Percentiles rank a stretch among this genome's conserved stretches.
Evolutionary conservation across 768 basidiomycete species (phyloP).

Genomic region (Strobilomyces echinocephalus): DNA sequence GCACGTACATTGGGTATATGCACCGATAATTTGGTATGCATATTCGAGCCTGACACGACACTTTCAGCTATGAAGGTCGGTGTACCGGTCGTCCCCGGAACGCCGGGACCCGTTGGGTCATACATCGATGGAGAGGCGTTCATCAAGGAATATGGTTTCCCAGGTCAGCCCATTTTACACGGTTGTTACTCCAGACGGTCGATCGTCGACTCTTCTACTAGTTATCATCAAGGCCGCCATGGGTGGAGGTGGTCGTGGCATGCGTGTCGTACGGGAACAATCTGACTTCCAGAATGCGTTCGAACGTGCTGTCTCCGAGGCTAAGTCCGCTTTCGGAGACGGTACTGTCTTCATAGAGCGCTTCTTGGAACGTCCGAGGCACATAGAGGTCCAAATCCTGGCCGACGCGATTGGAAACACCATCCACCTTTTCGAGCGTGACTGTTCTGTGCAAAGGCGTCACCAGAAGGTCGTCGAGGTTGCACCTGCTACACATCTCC

Average conservation of each 20-base stretch:
- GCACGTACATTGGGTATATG: slow-evolving; percentile 76
- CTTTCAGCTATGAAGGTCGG: slow-evolving; percentile 75
- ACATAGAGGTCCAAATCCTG: slow-evolving; percentile 95
- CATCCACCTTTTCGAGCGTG: slow-evolving; percentile 97
- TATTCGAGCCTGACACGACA: not conserved
- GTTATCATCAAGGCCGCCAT: slow-evolving; percentile 99
- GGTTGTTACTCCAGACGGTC: slow-evolving; percentile 3
- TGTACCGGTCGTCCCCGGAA: slow-evolving; percentile 97
- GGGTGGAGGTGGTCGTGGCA: slow-evolving; percentile 98
- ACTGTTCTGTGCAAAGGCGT: slow-evolving; percentile 95
- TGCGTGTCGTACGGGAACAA: slow-evolving; percentile 96
- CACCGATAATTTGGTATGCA: not conserved
- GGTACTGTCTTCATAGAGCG: slow-evolving; percentile 99
- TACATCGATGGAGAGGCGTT: slow-evolving; percentile 82
- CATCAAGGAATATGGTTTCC: slow-evolving; percentile 95
- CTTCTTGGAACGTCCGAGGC: slow-evolving; percentile 92
- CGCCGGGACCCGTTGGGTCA: slow-evolving; percentile 83
- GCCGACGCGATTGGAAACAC: slow-evolving; percentile 91
- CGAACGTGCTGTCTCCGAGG: slow-evolving; percentile 90
- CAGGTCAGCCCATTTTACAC: slow-evolving; percentile 43
- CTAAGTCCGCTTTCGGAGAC: slow-evolving; percentile 95
- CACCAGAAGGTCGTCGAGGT: slow-evolving; percentile 99
- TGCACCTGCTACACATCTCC: slow-evolving; percentile 91
- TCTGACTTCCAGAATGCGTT: slow-evolving; percentile 87
- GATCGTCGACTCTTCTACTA: slow-evolving; percentile 25